Conservation (phyloP, 495 filamentous ascomycete species). For the Copromyces sp. region DNA sequence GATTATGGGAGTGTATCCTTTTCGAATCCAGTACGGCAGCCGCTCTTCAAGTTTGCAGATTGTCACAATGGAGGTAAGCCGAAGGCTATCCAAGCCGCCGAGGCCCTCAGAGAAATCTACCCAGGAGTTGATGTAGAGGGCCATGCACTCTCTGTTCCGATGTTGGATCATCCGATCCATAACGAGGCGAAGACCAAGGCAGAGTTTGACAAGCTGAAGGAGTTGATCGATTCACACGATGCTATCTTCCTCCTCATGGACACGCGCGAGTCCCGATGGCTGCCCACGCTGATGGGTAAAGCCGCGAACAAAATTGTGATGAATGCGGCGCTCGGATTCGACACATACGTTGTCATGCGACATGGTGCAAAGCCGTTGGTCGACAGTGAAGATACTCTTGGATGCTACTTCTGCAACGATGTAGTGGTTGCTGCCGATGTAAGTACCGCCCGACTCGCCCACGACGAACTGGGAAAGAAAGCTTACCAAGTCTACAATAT, state of each 20-base stretch:
- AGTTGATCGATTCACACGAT: slow-evolving; percentile 78
- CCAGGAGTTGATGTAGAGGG: slow-evolving; percentile 78
- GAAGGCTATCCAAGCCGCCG: slow-evolving; percentile 75
- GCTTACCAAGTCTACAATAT: slow-evolving; percentile 30
- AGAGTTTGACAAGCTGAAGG: slow-evolving; percentile 66
- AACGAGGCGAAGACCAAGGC: slow-evolving; percentile 53
- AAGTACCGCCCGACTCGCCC: slow-evolving; percentile 30
- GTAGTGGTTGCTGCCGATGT: slow-evolving; percentile 92
- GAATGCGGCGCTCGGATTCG: slow-evolving; percentile 93
- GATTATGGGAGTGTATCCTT: slow-evolving; percentile 92
- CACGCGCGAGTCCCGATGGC: slow-evolving; percentile 85
- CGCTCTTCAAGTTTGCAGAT: slow-evolving; percentile 81
- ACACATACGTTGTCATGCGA: slow-evolving; percentile 94
- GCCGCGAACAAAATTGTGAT: slow-evolving; percentile 86
- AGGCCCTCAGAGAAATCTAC: slow-evolving; percentile 76
- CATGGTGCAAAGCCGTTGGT: slow-evolving; percentile 56
- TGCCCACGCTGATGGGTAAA: slow-evolving; percentile 97
- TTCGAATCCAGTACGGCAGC: slow-evolving; percentile 95
- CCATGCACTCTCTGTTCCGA: slow-evolving; percentile 75
- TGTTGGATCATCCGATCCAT: slow-evolving; percentile 82
- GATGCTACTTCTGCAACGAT: slow-evolving; percentile 98
- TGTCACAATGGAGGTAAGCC: slow-evolving; percentile 75
- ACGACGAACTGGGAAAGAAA: not conserved
- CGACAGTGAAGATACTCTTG: slow-evolving; percentile 53
- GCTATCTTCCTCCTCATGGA: slow-evolving; percentile 95